Evolutionary conservation across 2,329 filamentous ascomycete species (phyloP), one percentile per base, ranked within the genome.

Genomic region (Calcarisporium arbuscula): DNA sequence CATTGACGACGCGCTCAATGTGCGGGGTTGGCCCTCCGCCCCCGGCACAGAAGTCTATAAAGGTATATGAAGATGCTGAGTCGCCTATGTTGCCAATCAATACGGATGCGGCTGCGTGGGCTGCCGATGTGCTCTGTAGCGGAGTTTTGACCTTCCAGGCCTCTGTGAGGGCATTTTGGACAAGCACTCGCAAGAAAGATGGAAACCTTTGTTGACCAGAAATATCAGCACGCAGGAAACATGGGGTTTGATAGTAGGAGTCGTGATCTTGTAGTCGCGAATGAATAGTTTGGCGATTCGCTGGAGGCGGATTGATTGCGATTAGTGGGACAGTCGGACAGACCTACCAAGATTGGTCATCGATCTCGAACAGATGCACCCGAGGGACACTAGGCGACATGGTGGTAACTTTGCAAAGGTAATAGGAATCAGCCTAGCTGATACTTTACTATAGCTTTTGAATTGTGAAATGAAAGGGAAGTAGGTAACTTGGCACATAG

Each of bases 41-140:
- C 33, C 84, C 84, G 3, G 82, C 80, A 54, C 82, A 86, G 57
- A 87, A 85, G 60, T 89, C 84, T 41, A 88, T 70, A 46, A 83
- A 78, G 14, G 72, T 77, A 55, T 82, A 78, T 3, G 63, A 56
- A 14, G 65, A 58, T 2, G 75, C 60, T 18, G 61, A 50, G 5
- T 50, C 40, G 22, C 67, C 65, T 11, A 82, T 66, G 27, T 71
- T 60, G 16, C 57, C 58, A 25, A 68, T 62, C 29, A 86, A 68
- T 15, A 75, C 59, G 28, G 63, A 56, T 30, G 79, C 73, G n/a
- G 76, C 78, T 27, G 80, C 53, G n/a, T 67, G 60, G 14, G 79
- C 77, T 2, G 80, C 75, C 8, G 76, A 72, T 32, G 59, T 57
- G 19, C 58, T 52, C 49, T 83, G 77, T 5, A 83, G 20, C 4